Conservation (phyloP, 495 filamentous ascomycete species). For the Penicillium fimorum region DNA sequence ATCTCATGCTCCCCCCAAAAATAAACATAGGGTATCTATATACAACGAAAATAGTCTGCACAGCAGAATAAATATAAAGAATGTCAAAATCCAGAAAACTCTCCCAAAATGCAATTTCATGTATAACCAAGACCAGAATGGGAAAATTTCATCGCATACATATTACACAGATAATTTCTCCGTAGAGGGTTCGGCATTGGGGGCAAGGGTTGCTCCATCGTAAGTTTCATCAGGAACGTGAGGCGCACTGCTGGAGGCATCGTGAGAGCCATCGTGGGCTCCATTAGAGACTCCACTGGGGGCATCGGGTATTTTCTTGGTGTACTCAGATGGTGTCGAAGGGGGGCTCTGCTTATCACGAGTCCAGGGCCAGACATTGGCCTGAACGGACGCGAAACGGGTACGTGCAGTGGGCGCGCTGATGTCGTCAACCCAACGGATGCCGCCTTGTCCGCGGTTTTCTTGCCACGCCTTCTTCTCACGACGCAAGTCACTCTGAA, state of each 20-base stretch:
- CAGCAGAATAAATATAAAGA: background rate
- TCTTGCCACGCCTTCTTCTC: slow-evolving; percentile 64
- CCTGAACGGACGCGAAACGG: slow-evolving; percentile 42
- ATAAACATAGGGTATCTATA: slow-evolving; percentile 18
- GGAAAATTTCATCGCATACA: background rate
- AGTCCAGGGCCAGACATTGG: slow-evolving; percentile 32
- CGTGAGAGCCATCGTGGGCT: background rate
- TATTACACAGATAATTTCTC: slow-evolving; percentile 10
- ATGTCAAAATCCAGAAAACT: slow-evolving; percentile 5
- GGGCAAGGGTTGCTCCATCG: background rate
- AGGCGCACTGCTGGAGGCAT: background rate
- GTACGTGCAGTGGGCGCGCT: slow-evolving; percentile 40
- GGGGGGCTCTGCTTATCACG: slow-evolving; percentile 34
- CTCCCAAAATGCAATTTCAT: slow-evolving; percentile 4
- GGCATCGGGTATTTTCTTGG: background rate
- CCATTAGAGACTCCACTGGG: background rate
- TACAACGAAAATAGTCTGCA: slow-evolving; percentile 1
- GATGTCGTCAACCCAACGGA: slow-evolving; percentile 42
- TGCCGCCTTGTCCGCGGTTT: slow-evolving; percentile 38
- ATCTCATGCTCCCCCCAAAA: background rate
- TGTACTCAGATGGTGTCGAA: slow-evolving; percentile 22
- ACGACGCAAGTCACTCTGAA: slow-evolving; percentile 56
- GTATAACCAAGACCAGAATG: background rate
- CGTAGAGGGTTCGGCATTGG: background rate
- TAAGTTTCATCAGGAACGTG: background rate